Evolutionary conservation across 306 rosid species (phyloP).

Genomic region (Psophocarpus tetragonolobus): DNA sequence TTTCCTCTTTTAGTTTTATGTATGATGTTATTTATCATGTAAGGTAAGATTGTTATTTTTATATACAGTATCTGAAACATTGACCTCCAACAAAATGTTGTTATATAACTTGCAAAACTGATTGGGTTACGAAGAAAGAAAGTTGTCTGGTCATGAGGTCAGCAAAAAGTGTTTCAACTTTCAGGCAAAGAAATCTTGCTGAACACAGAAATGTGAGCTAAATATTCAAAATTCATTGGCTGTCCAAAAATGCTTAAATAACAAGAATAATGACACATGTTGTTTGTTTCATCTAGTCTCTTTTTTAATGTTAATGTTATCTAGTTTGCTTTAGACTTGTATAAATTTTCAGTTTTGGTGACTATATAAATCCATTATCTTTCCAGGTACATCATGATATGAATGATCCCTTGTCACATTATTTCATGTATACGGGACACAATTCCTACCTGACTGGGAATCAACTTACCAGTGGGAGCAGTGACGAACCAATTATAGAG

Average conservation of each 20-base stretch:
- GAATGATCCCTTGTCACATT: slow-evolving; percentile 85
- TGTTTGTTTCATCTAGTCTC: neutral
- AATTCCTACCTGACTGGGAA: slow-evolving; percentile 94
- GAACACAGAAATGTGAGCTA: neutral
- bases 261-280: neutral
- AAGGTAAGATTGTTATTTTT: neutral
- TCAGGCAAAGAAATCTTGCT: neutral
- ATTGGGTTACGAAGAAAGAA: neutral
- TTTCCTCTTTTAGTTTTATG: neutral
- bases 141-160: neutral
- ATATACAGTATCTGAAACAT: no score
- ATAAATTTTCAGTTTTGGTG: neutral
- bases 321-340: neutral
- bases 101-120: slow-evolving; percentile 2
- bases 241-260: neutral
- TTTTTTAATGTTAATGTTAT: neutral
- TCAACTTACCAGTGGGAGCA: slow-evolving; percentile 85
- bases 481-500: slow-evolving; percentile 75
- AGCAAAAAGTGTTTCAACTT: neutral
- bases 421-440: slow-evolving; percentile 92
- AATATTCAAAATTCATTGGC: neutral
- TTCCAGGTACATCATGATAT: slow-evolving; percentile 94
- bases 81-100: no score
- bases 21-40: neutral
- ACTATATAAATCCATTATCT: neutral